phyloP scores from a whole-genome alignment of 1,139 yeast genomes.

The Suhomyces ambrosiae region DNA sequence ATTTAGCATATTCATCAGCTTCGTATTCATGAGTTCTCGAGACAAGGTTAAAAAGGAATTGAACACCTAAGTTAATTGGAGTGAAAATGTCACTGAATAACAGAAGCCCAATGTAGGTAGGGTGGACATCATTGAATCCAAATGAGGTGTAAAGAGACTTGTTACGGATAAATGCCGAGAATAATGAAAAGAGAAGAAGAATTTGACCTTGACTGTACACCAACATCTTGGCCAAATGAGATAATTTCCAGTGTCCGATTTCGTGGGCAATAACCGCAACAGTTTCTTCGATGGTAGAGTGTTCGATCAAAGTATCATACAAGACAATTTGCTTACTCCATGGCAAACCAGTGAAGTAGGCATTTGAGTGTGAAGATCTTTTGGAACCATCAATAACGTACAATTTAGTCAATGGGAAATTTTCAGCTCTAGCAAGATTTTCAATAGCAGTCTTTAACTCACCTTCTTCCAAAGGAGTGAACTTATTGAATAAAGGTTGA shows the following conservation, averaged over 20 bases:
- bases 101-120: conserved; percentile 77
- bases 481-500: conserved; percentile 89
- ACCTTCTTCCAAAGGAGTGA: conserved; percentile 88
- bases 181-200: conserved; percentile 65
- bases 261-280: conserved; percentile 97
- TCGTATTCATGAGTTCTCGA: conserved; percentile 89
- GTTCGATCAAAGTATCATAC: conserved; percentile 84
- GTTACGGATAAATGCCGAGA: conserved; percentile 80
- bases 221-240: conserved; percentile 77
- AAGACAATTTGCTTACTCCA: conserved; percentile 96
- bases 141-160: conserved; percentile 73
- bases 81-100: conserved; percentile 72
- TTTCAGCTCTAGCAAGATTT: conserved; percentile 68
- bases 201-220: conserved; percentile 64
- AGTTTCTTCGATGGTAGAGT: conserved; percentile 74
- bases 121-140: conserved; percentile 68
- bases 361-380: conserved; percentile 94
- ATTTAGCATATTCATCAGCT: conserved; percentile 85
- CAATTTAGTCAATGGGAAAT: conserved; percentile 83
- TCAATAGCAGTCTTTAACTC: conserved; percentile 83
- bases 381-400: conserved; percentile 93
- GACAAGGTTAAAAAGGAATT: conserved; percentile 66
- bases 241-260: conserved; percentile 94
- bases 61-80: conserved; percentile 72
- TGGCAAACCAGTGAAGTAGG: conserved; percentile 93